Evolutionary conservation across 257 asterid species (phyloP), one percentile per base, ranked within the genome.

Genomic region (Eucommia ulmoides): DNA sequence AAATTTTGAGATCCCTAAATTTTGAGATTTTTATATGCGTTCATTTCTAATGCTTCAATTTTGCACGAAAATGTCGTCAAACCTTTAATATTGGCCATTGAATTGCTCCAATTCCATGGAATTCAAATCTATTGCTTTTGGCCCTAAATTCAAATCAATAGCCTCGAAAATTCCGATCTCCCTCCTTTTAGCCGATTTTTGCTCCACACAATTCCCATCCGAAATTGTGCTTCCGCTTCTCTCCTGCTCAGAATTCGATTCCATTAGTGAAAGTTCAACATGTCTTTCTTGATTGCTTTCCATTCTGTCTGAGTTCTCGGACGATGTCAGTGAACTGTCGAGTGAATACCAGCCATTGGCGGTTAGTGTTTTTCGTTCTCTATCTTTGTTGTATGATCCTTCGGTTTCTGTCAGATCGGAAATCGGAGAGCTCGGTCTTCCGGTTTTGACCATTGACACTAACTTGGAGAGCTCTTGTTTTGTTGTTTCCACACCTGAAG

Each of bases 261-360:
- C 83, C 82, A 76, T 75, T 24, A 79, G 72, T 22, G 83, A 45
- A 0, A 77, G 77, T 26, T 29, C 60, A 1, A 57, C 68, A n/a
- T 47, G 49, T 23, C 22, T 51, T 24, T 25, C 20, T 25, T 52
- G 68, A 42, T 54, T 42, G 42, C 45, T 64, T 22, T 77, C 79
- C 49, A 68, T 77, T 35, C 65, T 47, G 20, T 29, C 87, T 20
- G 93, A 76, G 65, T 73, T 73, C 47, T 76, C 96, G 1, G 86
- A 76, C 2, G 97, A 81, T 46, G 95, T 88, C 52, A 77, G 61
- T 0, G 93, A 88, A 49, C 88, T 88, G 48, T 88, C 97, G 1
- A 77, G 25, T 0, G 95, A 88, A 50, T 66, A 58, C 50, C 78
- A n/a, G n/a, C n/a, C 54, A 18, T 65, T 72, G 11, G 60, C 68